Conservation (phyloP, 352 stramenopile genomes). For the Pythium sp. region DNA sequence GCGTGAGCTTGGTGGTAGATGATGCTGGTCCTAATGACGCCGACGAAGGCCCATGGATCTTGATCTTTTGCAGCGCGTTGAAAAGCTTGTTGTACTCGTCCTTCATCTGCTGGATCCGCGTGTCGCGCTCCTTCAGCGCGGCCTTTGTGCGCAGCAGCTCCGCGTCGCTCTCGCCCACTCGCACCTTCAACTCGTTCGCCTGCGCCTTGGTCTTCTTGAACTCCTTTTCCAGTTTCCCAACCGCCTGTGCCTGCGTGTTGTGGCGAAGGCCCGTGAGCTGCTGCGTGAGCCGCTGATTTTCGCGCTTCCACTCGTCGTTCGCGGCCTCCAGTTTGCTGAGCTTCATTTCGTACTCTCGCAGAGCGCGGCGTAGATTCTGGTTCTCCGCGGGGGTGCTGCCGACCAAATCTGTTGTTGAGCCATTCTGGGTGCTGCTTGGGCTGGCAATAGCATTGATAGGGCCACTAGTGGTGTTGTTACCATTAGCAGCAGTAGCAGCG, state of each 20-base stretch:
- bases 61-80: slow-evolving; percentile 60
- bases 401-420: neutral
- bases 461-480: neutral
- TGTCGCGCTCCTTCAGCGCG: slow-evolving; percentile 49
- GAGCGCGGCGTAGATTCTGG: slow-evolving; percentile 43
- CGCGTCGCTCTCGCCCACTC: slow-evolving; percentile 35
- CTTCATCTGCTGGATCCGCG: slow-evolving; percentile 53
- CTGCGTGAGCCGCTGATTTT: slow-evolving; percentile 51
- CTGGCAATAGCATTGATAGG: neutral
- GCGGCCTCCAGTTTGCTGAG: slow-evolving; percentile 36
- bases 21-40: neutral
- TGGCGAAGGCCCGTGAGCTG: slow-evolving; percentile 46
- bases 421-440: neutral
- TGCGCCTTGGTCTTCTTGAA: slow-evolving; percentile 28
- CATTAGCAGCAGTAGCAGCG: neutral
- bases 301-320: slow-evolving; percentile 38
- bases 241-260: slow-evolving; percentile 50
- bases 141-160: slow-evolving; percentile 53
- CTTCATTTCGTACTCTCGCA: slow-evolving; percentile 56
- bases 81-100: slow-evolving; percentile 79
- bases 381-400: slow-evolving; percentile 35
- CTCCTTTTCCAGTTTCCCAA: slow-evolving; percentile 53
- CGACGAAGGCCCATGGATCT: slow-evolving; percentile 20
- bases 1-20: neutral
- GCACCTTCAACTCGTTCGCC: slow-evolving; percentile 25